Base-by-base conservation (phyloP, 176 grass and related monocot genomes). In the Avena insularis region DNA sequence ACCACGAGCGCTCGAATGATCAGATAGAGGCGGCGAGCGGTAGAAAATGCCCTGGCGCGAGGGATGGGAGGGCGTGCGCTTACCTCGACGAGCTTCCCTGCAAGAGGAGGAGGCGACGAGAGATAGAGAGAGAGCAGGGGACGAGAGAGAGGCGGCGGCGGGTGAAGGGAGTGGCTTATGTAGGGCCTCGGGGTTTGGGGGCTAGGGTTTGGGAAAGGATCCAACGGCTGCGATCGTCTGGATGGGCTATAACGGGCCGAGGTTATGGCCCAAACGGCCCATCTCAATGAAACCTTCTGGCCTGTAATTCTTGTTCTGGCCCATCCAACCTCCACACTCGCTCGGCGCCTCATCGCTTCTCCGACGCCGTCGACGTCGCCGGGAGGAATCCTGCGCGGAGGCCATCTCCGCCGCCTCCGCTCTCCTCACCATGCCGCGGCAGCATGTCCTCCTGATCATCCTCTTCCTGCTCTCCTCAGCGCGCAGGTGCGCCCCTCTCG, bases 121-220 rank as follows among this genome's bases (percentile, higher is more conserved):
- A 6, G 73, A 15, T 9, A 20, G 6, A 76, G 47, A 76, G 71
- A n/a, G 47, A 0, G 48, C 1, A 13, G 16, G 15, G 5, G 75
- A 1, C 49, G 8, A 55, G 48, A 51, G 49, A 40, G 50, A 12
- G 16, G 75, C 50, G 75, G 75, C 75, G 75, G 75, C 75, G 75
- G 50, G 27, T 29, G 75, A 33, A 56, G 50, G 75, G 50, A 56
- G 16, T 56, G 75, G 75, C 75, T 77, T 77, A 56, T 35, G 50
- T 77, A 77, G 51, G 74, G 15, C 35, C 64, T 67, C 64, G 74
- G 50, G 74, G 74, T 77, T 77, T 77, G 74, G 74, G 71, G 50
- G 49, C 71, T 77, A 77, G 74, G 74, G 74, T 77, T 77, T 56
- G 14, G 48, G 49, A 5, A 11, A 1, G 20, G 64, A 68, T 68